Evolutionary conservation across 495 filamentous ascomycete genomes (phyloP), one percentile per base, ranked within the genome.

Genomic region (Glutinoglossum americanum): DNA sequence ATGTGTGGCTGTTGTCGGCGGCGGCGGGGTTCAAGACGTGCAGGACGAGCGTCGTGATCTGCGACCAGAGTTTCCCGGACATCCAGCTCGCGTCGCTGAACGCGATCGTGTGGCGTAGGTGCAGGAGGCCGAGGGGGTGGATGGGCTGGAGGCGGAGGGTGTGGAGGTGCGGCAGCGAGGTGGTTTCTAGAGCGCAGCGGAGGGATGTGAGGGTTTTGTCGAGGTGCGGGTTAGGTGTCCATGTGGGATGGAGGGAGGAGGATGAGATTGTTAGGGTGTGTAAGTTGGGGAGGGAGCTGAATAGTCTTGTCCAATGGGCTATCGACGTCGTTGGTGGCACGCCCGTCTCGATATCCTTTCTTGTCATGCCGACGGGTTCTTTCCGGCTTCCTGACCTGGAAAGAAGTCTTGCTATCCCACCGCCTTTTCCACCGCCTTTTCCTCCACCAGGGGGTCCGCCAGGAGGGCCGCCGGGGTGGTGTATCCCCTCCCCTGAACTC

Each of bases 41-140:
- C 23, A 67, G 25, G 44, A 60, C 62, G 26, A 67, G 57, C 13
- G 56, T 58, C 10, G 55, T 47, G 27, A 67, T 45, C 28, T 25
- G 30, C 25, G 57, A 28, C 64, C 64, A 66, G 6, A 63, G 27
- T 4, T 23, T 23, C 7, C 55, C 56, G n/a, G 57, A 51, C 19
- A 32, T 59, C 47, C 57, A 44, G 33, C 19, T 13, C 6, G 61
- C 59, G 19, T 48, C 28, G 57, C 57, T 41, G 45, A 60, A 63
- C 13, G 60, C 59, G 32, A 64, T 61, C 5, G 54, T 19, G 62
- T 62, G 66, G 57, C 65, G 65, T 8, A 64, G 56, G 47, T 63
- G 62, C 17, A 67, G 26, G 48, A 67, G 59, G 41, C 62, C 60
- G 7, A 63, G 60, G 6, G 61, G 57, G 30, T 62, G 60, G 15